Conservation (phyloP, 768 basidiomycete species). For the Leccinum olivaceopallidum region DNA sequence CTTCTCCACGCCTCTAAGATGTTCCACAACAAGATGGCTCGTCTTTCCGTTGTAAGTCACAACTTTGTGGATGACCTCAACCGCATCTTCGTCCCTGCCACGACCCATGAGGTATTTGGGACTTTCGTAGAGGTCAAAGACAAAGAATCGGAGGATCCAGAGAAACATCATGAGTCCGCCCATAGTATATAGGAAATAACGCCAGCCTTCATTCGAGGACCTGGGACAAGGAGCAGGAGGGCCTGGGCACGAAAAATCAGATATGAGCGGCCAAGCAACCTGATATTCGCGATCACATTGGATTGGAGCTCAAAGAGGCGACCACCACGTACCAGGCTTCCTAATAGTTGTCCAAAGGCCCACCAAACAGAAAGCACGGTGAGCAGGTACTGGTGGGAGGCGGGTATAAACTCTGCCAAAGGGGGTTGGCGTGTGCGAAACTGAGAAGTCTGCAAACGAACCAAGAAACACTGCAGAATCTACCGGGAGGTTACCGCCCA, state of each 20-base stretch:
- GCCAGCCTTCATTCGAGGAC: constrained; percentile 68
- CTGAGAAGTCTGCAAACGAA: constrained; percentile 26
- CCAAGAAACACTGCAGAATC: constrained; percentile 78
- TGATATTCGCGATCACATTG: constrained; percentile 19
- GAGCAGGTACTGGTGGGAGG: constrained; percentile 72
- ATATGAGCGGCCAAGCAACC: constrained; percentile 74
- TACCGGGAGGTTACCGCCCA: constrained; percentile 73
- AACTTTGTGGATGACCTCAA: constrained; percentile 60
- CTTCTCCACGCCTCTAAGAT: constrained; percentile 37
- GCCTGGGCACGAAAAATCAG: constrained; percentile 61
- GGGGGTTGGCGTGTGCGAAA: not conserved
- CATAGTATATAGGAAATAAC: constrained; percentile 73
- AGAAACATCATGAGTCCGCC: constrained; percentile 68
- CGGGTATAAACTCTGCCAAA: constrained; percentile 61
- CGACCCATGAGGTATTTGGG: constrained; percentile 74
- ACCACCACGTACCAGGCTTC: constrained; percentile 40
- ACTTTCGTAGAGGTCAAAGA: constrained; percentile 67
- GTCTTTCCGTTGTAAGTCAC: constrained; percentile 59
- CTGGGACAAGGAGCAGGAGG: constrained; percentile 51
- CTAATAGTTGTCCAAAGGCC: constrained; percentile 73
- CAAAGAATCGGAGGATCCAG: constrained; percentile 61
- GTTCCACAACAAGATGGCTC: constrained; percentile 49
- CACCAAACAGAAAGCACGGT: constrained; percentile 80
- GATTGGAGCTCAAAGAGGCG: not conserved
- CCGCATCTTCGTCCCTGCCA: constrained; percentile 61